Evolutionary conservation across 352 stramenopile species (phyloP).

Genomic region (Blastocystis sp.): DNA sequence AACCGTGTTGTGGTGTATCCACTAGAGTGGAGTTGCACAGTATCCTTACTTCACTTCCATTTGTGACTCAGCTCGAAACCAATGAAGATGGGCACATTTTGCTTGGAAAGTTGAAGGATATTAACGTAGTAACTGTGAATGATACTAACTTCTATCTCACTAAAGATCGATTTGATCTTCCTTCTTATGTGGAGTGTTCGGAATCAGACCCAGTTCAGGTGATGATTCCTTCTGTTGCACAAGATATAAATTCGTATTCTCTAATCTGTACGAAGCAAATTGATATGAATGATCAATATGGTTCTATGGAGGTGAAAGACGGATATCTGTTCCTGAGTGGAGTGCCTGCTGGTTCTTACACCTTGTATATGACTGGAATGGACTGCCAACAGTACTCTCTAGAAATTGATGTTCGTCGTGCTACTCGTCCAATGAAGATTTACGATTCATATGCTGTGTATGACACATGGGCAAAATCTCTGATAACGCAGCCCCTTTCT

Average conservation of each 20-base stretch:
- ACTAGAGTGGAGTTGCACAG: background rate
- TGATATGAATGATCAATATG: background rate
- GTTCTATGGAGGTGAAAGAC: background rate
- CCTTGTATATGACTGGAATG: background rate
- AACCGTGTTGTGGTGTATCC: background rate
- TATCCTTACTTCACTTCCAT: background rate
- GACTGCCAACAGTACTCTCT: background rate
- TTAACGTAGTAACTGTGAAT: background rate
- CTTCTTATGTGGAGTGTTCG: background rate
- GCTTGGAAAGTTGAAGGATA: constrained; percentile 16
- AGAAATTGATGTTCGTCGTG: background rate
- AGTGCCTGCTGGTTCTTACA: background rate
- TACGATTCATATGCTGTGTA: background rate
- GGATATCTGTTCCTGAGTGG: background rate
- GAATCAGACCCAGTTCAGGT: background rate
- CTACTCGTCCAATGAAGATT: background rate
- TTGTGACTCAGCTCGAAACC: background rate
- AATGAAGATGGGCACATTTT: background rate
- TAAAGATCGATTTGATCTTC: background rate
- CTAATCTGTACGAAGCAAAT: background rate
- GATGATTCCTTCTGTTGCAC: constrained; percentile 6
- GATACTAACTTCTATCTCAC: background rate
- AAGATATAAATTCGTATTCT: background rate
- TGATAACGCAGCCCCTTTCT: background rate
- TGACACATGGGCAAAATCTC: background rate